Percentiles rank a stretch among this genome's conserved stretches.
These are phyloP conservation scores for Quillaja saponaria DNA, from an alignment of 306 rosid species.

Conservation along the genomic window DNA sequence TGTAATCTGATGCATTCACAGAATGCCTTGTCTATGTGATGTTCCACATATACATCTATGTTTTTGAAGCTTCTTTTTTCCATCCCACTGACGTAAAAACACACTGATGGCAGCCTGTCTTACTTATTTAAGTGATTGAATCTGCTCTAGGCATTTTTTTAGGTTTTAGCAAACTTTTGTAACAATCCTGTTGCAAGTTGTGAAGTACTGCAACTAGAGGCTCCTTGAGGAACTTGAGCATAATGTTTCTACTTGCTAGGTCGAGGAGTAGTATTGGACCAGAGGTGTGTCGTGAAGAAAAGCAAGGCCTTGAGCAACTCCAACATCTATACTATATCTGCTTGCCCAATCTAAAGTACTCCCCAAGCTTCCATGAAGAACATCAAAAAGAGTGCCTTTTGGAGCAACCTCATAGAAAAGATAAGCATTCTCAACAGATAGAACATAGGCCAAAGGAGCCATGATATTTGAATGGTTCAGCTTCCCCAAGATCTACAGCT, in stretches of 20 bases:
- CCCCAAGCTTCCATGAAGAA: slow-evolving; percentile 60
- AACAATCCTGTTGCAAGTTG: no score
- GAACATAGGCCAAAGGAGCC: slow-evolving; percentile 79
- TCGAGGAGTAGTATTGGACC: slow-evolving; percentile 86
- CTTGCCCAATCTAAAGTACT: slow-evolving; percentile 78
- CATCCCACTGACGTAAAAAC: no score
- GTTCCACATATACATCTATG: slow-evolving; percentile 19
- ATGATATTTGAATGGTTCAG: slow-evolving; percentile 87
- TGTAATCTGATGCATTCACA: slow-evolving; percentile 24
- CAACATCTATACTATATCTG: slow-evolving; percentile 83
- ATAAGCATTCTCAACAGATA: slow-evolving; percentile 66
- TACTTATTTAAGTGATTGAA: no score
- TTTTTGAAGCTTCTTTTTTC: not conserved
- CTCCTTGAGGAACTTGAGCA: slow-evolving; percentile 87
- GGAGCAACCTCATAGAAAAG: slow-evolving; percentile 67
- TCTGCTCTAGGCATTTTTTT: no score
- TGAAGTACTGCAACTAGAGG: slow-evolving; percentile 91
- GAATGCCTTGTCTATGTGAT: slow-evolving; percentile 15
- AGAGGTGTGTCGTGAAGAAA: slow-evolving; percentile 73
- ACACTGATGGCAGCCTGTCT: no score
- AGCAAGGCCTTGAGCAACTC: slow-evolving; percentile 87
- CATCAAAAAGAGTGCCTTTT: slow-evolving; percentile 69
- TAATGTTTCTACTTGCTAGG: slow-evolving; percentile 70
- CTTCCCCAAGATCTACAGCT: slow-evolving; percentile 65
- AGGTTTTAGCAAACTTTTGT: no score